phyloP scores from a whole-genome alignment of 805 yeast species.

The Metschnikowia reukaufii region DNA sequence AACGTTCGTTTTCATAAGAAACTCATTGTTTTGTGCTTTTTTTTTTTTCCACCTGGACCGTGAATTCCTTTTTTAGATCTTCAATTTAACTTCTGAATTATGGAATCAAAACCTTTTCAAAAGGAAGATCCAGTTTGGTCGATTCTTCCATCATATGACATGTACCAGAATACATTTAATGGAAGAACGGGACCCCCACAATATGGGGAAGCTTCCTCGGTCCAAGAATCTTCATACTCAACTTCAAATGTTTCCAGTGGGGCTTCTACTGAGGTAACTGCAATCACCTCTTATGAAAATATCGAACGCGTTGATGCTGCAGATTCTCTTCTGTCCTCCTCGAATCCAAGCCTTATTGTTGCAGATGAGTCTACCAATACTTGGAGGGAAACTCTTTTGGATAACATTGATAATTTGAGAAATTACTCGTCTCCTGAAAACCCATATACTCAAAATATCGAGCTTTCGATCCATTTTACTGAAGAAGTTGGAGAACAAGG shows the following conservation, averaged over 20 bases:
- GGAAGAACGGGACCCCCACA: constrained; percentile 17
- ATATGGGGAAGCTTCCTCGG: constrained; percentile 14
- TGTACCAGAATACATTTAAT: constrained; percentile 26
- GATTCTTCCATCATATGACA: constrained; percentile 41
- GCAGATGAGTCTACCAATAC: constrained; percentile 35
- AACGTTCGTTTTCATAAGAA: too few species aligned
- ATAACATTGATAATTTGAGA: constrained; percentile 35
- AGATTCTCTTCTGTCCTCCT: background rate
- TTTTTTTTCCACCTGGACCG: too few species aligned
- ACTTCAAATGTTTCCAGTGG: constrained; percentile 4
- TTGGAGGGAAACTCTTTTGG: constrained; percentile 41
- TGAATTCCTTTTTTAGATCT: too few species aligned
- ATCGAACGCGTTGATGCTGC: background rate
- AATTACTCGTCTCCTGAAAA: constrained; percentile 33
- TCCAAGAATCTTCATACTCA: constrained; percentile 8
- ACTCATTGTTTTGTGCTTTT: too few species aligned
- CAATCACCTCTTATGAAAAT: constrained; percentile 2
- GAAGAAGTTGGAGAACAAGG: constrained; percentile 33
- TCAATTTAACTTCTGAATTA: too few species aligned
- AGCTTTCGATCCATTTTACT: constrained; percentile 33
- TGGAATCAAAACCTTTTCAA: constrained; percentile 9
- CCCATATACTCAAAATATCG: constrained; percentile 25
- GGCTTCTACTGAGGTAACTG: constrained; percentile 2
- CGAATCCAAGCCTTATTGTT: constrained; percentile 22
- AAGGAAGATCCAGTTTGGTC: constrained; percentile 35